A percentile compares a stretch with the other conserved stretches of the same genome.
Conservation (phyloP, 106 monocot species). For the Dioscorea dumetorum region DNA sequence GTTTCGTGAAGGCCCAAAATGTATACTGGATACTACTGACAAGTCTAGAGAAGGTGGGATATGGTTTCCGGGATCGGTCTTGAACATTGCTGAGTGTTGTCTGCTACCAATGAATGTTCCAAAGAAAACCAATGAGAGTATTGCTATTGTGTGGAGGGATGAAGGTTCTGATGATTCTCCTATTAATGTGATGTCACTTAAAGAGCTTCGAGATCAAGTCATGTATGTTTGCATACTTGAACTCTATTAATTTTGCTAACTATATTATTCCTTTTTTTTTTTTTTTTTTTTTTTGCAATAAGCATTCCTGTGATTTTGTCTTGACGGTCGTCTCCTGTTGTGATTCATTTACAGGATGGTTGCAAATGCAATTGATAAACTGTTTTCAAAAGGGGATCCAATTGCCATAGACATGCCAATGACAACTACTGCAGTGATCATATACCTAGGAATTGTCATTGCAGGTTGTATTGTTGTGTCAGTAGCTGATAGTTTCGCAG, state of each 20-base stretch:
- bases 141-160: slow-evolving; percentile 82
- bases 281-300: no score
- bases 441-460: slow-evolving; percentile 83
- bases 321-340: neutral
- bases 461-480: slow-evolving; percentile 90
- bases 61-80: slow-evolving; percentile 69
- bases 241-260: neutral
- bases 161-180: slow-evolving; percentile 63
- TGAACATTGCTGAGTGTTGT: slow-evolving; percentile 91
- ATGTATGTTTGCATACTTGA: slow-evolving; percentile 41
- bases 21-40: slow-evolving; percentile 59
- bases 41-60: slow-evolving; percentile 47
- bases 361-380: slow-evolving; percentile 69
- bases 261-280: no score
- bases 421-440: slow-evolving; percentile 82
- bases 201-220: slow-evolving; percentile 77
- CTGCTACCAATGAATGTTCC: slow-evolving; percentile 44
- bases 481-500: slow-evolving; percentile 93
- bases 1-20: slow-evolving; percentile 55
- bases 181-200: slow-evolving; percentile 50
- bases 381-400: slow-evolving; percentile 74
- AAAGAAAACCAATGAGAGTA: slow-evolving; percentile 57
- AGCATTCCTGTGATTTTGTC: no score
- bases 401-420: slow-evolving; percentile 99
- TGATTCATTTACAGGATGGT: slow-evolving; percentile 40